phyloP scores from a whole-genome alignment of 768 basidiomycete species.

The Leccinum aurantiacum region DNA sequence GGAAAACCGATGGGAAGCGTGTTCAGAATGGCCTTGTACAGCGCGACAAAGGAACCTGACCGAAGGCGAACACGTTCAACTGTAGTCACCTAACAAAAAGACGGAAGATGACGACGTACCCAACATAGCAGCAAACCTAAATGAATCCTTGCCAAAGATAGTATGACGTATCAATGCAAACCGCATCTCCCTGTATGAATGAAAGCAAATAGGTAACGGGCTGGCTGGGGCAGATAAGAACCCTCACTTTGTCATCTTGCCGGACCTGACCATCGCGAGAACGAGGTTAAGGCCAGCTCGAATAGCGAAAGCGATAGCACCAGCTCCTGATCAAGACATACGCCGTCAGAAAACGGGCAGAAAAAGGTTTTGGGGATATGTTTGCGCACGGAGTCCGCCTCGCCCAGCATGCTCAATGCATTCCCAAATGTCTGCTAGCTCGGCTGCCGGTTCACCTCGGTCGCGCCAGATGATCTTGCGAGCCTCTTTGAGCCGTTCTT shows the following conservation, averaged over 20 bases:
- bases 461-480: conserved; percentile 83
- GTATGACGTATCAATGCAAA: too few relatives aligned
- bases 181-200: too few relatives aligned
- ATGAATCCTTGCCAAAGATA: too few relatives aligned
- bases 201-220: too few relatives aligned
- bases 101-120: too few relatives aligned
- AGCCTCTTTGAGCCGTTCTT: conserved; percentile 70
- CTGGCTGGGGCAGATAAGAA: too few relatives aligned
- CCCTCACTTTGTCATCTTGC: too few relatives aligned
- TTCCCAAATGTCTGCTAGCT: conserved; percentile 60
- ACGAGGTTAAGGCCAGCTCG: too few relatives aligned
- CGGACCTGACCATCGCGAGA: too few relatives aligned
- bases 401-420: conserved; percentile 69
- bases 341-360: not conserved
- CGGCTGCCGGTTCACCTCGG: conserved; percentile 70
- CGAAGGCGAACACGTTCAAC: not conserved
- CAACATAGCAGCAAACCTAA: too few relatives aligned
- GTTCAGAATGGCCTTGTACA: conserved; percentile 82
- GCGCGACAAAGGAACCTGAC: conserved; percentile 67
- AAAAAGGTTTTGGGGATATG: not conserved
- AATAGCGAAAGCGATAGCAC: too few relatives aligned
- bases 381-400: conserved; percentile 68
- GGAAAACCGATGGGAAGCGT: conserved; percentile 71
- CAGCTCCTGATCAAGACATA: not conserved
- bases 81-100: too few relatives aligned